These are phyloP conservation scores for Entoloma clypeatum DNA, from an alignment of 1,284 basidiomycete species.

Conservation along the genomic window DNA sequence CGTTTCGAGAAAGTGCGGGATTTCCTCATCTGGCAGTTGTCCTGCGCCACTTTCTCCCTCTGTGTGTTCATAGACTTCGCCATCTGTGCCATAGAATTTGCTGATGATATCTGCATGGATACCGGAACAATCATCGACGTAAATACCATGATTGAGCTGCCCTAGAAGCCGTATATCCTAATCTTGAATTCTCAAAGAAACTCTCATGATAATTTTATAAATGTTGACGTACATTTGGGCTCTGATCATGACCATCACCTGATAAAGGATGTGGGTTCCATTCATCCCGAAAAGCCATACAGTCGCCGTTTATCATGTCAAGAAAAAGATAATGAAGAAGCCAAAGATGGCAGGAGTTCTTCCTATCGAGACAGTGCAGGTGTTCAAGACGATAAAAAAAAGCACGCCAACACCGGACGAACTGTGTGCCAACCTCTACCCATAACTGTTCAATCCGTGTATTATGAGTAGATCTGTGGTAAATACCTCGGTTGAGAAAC, in stretches of 20 bases:
- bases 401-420: no score
- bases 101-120: background rate
- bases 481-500: background rate
- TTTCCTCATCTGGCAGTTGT: no score
- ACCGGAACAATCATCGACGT: slow-evolving; percentile 1
- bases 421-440: no score
- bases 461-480: no score
- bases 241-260: background rate
- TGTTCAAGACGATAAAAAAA: no score
- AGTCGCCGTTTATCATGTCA: background rate
- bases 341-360: background rate
- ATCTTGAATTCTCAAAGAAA: background rate
- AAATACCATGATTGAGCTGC: slow-evolving; percentile 3
- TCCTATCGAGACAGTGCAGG: no score
- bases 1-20: no score
- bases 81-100: background rate
- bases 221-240: background rate
- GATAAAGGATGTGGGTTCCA: background rate
- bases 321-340: background rate
- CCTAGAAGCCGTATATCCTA: slow-evolving; percentile 1
- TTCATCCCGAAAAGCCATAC: no score
- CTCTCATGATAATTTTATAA: background rate
- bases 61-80: background rate
- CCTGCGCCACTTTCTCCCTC: background rate
- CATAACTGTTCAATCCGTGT: no score